Evolutionary conservation across 2,329 filamentous ascomycete species (phyloP), one percentile per base, ranked within the genome.

Genomic region (Penicillium occitanis): DNA sequence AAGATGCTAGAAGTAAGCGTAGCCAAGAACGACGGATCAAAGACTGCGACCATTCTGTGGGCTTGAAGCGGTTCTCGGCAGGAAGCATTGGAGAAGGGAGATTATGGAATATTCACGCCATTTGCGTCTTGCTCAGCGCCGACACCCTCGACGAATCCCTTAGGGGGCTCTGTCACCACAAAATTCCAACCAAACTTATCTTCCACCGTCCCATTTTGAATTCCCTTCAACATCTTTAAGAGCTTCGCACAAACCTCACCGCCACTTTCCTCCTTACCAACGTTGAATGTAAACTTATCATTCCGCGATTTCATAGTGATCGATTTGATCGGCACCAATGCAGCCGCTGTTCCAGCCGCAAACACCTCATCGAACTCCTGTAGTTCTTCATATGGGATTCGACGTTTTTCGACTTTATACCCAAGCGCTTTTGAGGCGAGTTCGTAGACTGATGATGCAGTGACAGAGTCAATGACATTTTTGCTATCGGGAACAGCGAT

Each of bases 291-390:
- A 73, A 88, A 86, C 64, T 83, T 86, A 67, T 88, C 84, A 50
- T 79, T 77, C 50, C 79, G 82, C 17, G 84, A 87, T 60, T 79
- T 86, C 73, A 93, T 88, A 2, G 91, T 95, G 76, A 98, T 96
- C 71, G 91, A 95, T 68, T 90, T 90, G 78, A 97, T 95, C 1
- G 94, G 94, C 2, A 98, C 93, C 63, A 99, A 84, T 0, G 92
- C 91, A 0, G 93, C 94, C 0, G 94, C 94, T 0, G 94, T 98
- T 1, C 94, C 94, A 2, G 93, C 93, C 3, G 94, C 95, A 79
- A 97, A 88, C 62, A 99, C 89, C 79, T 98, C 94, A 53, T 82
- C 82, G 75, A 93, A 92, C 17, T 80, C 76, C 5, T 76, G 71
- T 50, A 91, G 79, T 72, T 91, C 89, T 7, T 85, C 81, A 75